Evolutionary conservation across 2,329 filamentous ascomycete genomes (phyloP).

Genomic region (Diaporthe ilicicola): DNA sequence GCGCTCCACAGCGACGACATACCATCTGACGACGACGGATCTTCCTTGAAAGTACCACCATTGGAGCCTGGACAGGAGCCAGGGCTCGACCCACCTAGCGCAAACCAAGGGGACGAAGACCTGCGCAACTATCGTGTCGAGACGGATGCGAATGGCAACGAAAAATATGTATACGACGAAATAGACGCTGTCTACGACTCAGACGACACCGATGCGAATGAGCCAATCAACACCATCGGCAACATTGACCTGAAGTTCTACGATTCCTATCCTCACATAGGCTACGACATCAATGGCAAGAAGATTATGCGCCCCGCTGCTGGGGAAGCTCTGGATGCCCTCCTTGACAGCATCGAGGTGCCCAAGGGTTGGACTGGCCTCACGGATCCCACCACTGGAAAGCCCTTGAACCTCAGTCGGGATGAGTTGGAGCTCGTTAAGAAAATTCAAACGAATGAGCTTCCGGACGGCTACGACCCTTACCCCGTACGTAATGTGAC

Average conservation of each 20-base stretch:
- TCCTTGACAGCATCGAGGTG: constrained; percentile 95
- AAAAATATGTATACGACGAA: constrained; percentile 91
- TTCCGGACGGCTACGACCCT: constrained; percentile 89
- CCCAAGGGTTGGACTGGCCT: constrained; percentile 97
- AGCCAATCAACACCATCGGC: constrained; percentile 88
- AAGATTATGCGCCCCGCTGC: constrained; percentile 96
- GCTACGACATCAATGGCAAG: constrained; percentile 98
- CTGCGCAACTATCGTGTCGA: constrained; percentile 64
- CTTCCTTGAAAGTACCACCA: constrained; percentile 25
- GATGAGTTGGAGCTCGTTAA: constrained; percentile 90
- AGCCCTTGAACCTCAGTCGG: constrained; percentile 85
- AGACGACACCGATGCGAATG: constrained; percentile 87
- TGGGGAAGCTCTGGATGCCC: constrained; percentile 89
- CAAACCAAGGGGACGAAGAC: constrained; percentile 49
- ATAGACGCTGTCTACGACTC: constrained; percentile 96
- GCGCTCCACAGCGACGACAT: constrained; percentile 52
- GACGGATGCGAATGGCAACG: constrained; percentile 88
- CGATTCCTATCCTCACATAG: constrained; percentile 97
- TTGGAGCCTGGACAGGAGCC: constrained; percentile 32
- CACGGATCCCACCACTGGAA: constrained; percentile 92
- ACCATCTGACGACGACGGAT: constrained; percentile 45
- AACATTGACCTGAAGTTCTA: constrained; percentile 95
- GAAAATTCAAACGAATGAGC: constrained; percentile 87
- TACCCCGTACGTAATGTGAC: constrained; percentile 72
- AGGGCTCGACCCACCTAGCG: constrained; percentile 42